Conservation (phyloP, 176 grass and related monocot genomes). For the Musa troglodytarum region DNA sequence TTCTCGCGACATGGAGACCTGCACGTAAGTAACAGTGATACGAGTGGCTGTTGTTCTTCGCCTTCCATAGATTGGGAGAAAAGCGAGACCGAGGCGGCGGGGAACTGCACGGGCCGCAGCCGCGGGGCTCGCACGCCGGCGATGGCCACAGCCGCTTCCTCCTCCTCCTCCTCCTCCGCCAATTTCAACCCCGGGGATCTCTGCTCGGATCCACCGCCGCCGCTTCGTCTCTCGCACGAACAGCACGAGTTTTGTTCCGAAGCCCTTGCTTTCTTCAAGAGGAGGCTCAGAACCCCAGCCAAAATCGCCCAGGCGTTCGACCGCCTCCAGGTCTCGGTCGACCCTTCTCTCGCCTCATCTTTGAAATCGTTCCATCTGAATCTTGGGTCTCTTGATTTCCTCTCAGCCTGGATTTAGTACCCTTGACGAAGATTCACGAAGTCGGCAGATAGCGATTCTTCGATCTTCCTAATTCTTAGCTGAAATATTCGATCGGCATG, state of each 20-base stretch:
- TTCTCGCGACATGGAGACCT: too few relatives aligned
- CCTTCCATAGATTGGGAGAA: not conserved
- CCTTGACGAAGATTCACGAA: too few relatives aligned
- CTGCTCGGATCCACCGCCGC: conserved; percentile 5
- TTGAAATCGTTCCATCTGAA: not conserved
- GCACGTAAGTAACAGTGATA: too few relatives aligned
- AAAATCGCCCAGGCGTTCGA: conserved; percentile 37
- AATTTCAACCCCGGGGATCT: conserved; percentile 17
- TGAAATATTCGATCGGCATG: not conserved
- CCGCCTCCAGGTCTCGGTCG: conserved; percentile 36
- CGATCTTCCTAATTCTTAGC: not conserved
- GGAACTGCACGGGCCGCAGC: conserved; percentile 27
- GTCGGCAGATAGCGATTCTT: not conserved
- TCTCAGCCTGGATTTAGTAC: not conserved
- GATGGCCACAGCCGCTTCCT: conserved; percentile 31
- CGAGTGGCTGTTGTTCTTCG: not conserved
- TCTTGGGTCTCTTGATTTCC: not conserved
- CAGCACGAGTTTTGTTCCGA: conserved; percentile 40
- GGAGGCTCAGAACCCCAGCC: conserved; percentile 29
- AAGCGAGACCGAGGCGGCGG: conserved; percentile 20
- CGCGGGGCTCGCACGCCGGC: conserved; percentile 18
- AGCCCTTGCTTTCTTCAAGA: conserved; percentile 42
- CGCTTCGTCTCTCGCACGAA: conserved; percentile 10
- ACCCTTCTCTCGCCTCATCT: not conserved
- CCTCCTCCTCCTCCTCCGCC: not conserved